phyloP scores from a whole-genome alignment of 371 early-diverging fungal species.

The Chytridiales sp. region DNA sequence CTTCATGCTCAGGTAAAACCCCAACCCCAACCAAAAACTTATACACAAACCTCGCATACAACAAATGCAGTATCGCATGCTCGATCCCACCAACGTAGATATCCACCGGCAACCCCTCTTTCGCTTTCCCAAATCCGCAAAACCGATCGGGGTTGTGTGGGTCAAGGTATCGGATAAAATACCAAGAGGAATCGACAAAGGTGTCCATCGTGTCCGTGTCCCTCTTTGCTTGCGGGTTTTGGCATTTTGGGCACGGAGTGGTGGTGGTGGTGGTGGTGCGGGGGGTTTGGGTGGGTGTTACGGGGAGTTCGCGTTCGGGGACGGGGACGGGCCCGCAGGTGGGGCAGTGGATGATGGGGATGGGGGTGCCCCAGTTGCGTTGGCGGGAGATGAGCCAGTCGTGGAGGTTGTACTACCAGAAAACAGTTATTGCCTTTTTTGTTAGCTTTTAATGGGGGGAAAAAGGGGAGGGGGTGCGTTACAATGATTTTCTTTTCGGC shows the following conservation, averaged over 20 bases:
- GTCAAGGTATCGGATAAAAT: slow-evolving; percentile 83
- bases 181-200: slow-evolving; percentile 96
- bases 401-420: slow-evolving; percentile 66
- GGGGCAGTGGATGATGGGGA: slow-evolving; percentile 92
- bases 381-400: slow-evolving; percentile 99
- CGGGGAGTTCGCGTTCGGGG: slow-evolving; percentile 78
- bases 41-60: slow-evolving; percentile 89
- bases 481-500: too few species aligned
- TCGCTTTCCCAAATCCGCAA: too few species aligned
- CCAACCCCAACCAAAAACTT: slow-evolving; percentile 69
- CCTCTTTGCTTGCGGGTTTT: slow-evolving; percentile 19
- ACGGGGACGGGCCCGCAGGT: slow-evolving; percentile 84
- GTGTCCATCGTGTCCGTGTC: slow-evolving; percentile 97
- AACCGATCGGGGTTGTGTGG: slow-evolving; percentile 58
- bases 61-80: slow-evolving; percentile 90
- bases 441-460: too few species aligned
- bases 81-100: slow-evolving; percentile 94
- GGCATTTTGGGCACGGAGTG: slow-evolving; percentile 26
- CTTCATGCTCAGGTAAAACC: too few species aligned
- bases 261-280: too few species aligned
- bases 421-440: not conserved
- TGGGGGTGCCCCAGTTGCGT: slow-evolving; percentile 99
- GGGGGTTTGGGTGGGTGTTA: slow-evolving; percentile 57
- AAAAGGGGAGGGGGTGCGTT: too few species aligned
- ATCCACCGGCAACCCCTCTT: slow-evolving; percentile 83